Evolutionary conservation across 257 asterid genomes (phyloP), one percentile per base, ranked within the genome.

Genomic region (Fraxinus quadrangulata): DNA sequence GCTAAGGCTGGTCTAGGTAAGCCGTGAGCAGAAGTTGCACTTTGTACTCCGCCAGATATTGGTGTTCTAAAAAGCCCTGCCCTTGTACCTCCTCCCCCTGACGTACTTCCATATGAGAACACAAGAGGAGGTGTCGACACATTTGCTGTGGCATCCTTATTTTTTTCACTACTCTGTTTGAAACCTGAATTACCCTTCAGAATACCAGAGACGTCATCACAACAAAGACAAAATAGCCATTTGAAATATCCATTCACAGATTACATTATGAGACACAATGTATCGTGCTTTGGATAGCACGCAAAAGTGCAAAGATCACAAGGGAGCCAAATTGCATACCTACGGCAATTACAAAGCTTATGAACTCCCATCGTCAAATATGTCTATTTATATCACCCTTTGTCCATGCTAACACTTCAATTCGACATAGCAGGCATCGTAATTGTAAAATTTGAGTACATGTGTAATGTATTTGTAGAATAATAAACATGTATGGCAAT

Each of bases 41-140:
- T 93, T 84, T 96, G 99, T 37, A 96, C 98, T 45, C 99, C 99
- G 56, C 99, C 98, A 39, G 99, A 96, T 84, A 96, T 96, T 68
- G 99, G 99, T 14, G 98, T 92, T 77, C 99, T 88, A 72, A 93
- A 96, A 83, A 96, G 99, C 70, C 98, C 99, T 72, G 98, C 91
- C 80, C 99, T 85, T 56, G 99, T 85, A 47, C 94, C 90, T 69
- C 97, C 98, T 34, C 39, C 39, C 34, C 89, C 91, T n/a, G 82
- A 71, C 4, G 84, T 76, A 86, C 84, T 87, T 78, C 90, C 88
- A 82, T 81, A 77, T n/a, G 94, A 65, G 77, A 81, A 82, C 83
- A 71, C 47, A 71, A 65, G 88, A 67, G 91, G 88, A 47, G 90
- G 89, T 75, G 86, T 67, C 77, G 78, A 31, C 65, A 74, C 76